Conservation (phyloP, 2,329 filamentous ascomycete genomes). For the Aspergillus pseudoviridinutans region DNA sequence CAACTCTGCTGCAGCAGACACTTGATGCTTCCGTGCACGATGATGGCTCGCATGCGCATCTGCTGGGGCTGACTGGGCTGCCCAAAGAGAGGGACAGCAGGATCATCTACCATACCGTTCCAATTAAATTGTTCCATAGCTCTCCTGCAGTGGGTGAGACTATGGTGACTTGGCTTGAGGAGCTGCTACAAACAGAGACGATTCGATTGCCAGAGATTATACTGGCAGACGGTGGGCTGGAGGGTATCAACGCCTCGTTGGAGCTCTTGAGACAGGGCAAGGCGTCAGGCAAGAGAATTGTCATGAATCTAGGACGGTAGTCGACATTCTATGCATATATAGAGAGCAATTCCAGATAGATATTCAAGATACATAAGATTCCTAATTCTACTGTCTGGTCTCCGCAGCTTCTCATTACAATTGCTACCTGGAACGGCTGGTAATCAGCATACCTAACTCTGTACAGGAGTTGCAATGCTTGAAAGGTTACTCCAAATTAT, state of each 20-base stretch:
- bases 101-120: constrained; percentile 60
- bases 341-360: neutral
- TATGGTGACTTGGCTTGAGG: constrained; percentile 64
- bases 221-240: constrained; percentile 59
- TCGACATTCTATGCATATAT: neutral
- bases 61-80: constrained; percentile 64
- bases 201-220: constrained; percentile 63
- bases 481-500: no score
- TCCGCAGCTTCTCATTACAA: no score
- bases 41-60: constrained; percentile 45
- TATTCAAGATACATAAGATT: no score
- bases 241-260: constrained; percentile 63
- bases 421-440: no score
- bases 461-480: no score
- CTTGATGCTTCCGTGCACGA: constrained; percentile 30
- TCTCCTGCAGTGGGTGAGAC: constrained; percentile 59
- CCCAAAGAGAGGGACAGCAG: constrained; percentile 53
- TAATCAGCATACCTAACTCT: no score
- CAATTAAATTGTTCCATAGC: constrained; percentile 73
- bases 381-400: no score
- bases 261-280: constrained; percentile 63
- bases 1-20: constrained; percentile 54
- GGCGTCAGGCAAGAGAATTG: constrained; percentile 64
- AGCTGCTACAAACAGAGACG: constrained; percentile 52
- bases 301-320: constrained; percentile 45